Base-by-base conservation (phyloP, 2,329 filamentous ascomycete genomes). In the Sclerotinia nivalis region DNA sequence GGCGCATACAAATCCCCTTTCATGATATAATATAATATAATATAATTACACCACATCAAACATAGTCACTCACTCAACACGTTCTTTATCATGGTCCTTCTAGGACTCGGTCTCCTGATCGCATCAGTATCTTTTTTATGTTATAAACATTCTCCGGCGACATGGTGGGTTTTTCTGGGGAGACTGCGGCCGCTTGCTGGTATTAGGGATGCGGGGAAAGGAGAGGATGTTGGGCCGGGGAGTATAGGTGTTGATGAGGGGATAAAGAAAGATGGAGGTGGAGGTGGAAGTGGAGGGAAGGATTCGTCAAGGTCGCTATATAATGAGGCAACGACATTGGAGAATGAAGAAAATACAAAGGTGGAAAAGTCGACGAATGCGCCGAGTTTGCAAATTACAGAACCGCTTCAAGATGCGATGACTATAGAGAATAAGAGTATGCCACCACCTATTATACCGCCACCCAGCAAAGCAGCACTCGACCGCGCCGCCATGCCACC, bases 71-170 rank as follows among this genome's bases (percentile, higher is more conserved):
- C 22, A 15, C 8, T n/a, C 56, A 43, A 4, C 9, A 34, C 28
- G 5, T 13, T n/a, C 9, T 18, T 3, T 47, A 50, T n/a, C 13
- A 68, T 68, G 65, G 65, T 50, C 43, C 54, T 62, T 20, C n/a
- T 90, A 72, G 88, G 86, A 73, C 79, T 89, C 72, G 88, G 88
- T n/a, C 81, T 91, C 72, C 82, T 90, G 75, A 78, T 90, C 73
- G 88, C 85, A 56, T 88, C 88, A 0, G 80, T 89, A 69, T 83
- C 89, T 59, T 86, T 85, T 75, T 79, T 89, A 72, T 80, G 85
- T 74, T 82, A 89, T 71, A 83, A 84, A 54, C 84, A 84, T 69
- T 85, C 84, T 64, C 79, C 82, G 59, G 84, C 86, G 80, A 78
- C 87, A 61, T 81, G 81, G 73, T 78, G 78, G 15, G 28, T 22